phyloP scores from a whole-genome alignment of 768 basidiomycete genomes.

The Hygrocybe coccinea region DNA sequence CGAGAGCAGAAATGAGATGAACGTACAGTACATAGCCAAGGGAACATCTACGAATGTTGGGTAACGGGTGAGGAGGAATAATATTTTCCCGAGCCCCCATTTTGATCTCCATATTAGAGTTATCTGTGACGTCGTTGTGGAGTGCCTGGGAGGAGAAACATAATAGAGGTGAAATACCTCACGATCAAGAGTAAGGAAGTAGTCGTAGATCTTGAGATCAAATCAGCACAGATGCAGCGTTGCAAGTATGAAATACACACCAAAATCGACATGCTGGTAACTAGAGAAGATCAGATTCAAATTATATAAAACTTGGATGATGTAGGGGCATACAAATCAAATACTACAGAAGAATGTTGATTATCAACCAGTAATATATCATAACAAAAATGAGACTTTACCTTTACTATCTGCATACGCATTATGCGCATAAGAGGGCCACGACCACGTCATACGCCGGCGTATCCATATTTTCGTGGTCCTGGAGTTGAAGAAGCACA shows the following conservation, averaged over 20 bases:
- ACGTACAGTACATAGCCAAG: background rate
- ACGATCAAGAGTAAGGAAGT: background rate
- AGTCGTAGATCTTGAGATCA: background rate
- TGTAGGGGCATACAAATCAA: too few species aligned
- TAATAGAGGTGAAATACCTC: background rate
- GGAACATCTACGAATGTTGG: slow-evolving; percentile 2
- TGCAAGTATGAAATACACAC: background rate
- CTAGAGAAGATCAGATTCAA: background rate
- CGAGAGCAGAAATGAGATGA: background rate
- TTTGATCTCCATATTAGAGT: slow-evolving; percentile 3
- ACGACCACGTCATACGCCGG: too few species aligned
- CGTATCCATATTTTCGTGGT: too few species aligned
- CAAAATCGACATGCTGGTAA: background rate
- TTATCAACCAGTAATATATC: too few species aligned
- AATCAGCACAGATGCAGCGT: background rate
- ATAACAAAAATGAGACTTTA: too few species aligned
- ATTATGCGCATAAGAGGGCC: too few species aligned
- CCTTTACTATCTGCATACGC: too few species aligned
- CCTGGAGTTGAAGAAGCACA: too few species aligned
- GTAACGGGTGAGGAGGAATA: slow-evolving; percentile 7
- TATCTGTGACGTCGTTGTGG: background rate
- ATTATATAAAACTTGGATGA: too few species aligned
- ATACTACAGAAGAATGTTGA: too few species aligned
- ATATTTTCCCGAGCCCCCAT: slow-evolving; percentile 7
- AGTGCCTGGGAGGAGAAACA: background rate